Conservation (phyloP, 768 basidiomycete genomes). For the Russula sp. region DNA sequence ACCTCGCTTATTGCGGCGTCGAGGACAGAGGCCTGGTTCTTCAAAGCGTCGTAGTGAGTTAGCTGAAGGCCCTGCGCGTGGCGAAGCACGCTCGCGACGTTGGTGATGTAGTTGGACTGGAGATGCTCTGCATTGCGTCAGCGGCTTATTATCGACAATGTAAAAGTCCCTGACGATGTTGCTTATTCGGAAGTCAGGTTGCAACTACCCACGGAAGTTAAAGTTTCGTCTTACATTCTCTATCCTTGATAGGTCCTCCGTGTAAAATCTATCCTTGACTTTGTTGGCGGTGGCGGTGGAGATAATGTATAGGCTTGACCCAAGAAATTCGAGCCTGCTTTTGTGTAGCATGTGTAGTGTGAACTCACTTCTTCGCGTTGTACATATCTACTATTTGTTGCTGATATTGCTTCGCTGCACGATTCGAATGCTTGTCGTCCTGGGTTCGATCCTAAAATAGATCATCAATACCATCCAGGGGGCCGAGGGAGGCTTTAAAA, state of each 20-base stretch:
- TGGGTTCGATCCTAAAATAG: slow-evolving; percentile 50
- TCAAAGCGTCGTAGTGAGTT: slow-evolving; percentile 53
- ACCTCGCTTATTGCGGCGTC: slow-evolving; percentile 47
- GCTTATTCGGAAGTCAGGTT: slow-evolving; percentile 37
- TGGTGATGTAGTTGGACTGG: slow-evolving; percentile 55
- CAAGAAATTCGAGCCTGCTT: not conserved
- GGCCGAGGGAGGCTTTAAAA: slow-evolving; percentile 26
- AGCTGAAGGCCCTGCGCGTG: slow-evolving; percentile 56
- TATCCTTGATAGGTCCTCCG: slow-evolving; percentile 58
- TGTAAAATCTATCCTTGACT: slow-evolving; percentile 64
- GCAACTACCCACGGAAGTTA: not conserved
- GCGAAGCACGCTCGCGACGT: slow-evolving; percentile 48
- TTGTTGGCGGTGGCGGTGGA: slow-evolving; percentile 65
- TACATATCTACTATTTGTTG: slow-evolving; percentile 74
- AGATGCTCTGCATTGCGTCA: slow-evolving; percentile 48
- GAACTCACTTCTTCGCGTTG: slow-evolving; percentile 67
- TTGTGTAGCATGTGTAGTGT: not conserved
- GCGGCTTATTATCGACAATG: not conserved
- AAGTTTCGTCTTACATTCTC: slow-evolving; percentile 54
- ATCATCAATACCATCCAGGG: slow-evolving; percentile 5
- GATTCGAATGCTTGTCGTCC: slow-evolving; percentile 73
- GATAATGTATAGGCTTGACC: slow-evolving; percentile 60
- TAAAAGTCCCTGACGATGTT: slow-evolving; percentile 51
- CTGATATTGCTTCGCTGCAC: slow-evolving; percentile 66
- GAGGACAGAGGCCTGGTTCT: slow-evolving; percentile 42